Evolutionary conservation across 176 grass and related monocot genomes (phyloP), one percentile per base, ranked within the genome.

Genomic region (Thinopyrum elongatum): DNA sequence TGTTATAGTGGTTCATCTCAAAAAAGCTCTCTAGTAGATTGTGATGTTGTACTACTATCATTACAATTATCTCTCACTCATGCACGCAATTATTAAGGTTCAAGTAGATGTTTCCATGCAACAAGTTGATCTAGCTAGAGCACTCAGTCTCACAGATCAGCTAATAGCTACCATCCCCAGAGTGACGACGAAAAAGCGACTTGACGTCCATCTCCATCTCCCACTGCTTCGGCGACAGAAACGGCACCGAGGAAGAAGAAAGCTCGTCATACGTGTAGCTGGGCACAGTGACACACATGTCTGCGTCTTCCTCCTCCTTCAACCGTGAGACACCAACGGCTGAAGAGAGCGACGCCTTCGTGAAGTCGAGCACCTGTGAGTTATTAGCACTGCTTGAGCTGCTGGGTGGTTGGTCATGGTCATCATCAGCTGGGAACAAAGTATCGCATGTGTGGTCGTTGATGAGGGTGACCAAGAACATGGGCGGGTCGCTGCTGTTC

Each of bases 381-480:
- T 31, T 31, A 27, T 31, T 31, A 27, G 13, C 26, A 26, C 80
- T 79, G 42, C 84, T 83, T 83, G 84, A 58, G 41, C 57, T 59
- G 42, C 74, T 22, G 16, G 28, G 46, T 21, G 34, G 36, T 27
- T 59, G 65, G 33, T 87, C 10, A 1, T 57, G 51, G 72, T 42
- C 25, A 5, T 75, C 42, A 33, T 31, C 6, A 38, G 6, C 76
- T 21, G 14, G 65, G 58, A 90, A 74, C 28, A 87, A 57, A 9
- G 84, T 53, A 15, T 77, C 59, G 46, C 89, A 91, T 6, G 90
- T 88, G 13, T 91, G 90, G 28, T 85, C 70, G 14, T 88, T 14
- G 76, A 77, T 63, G 61, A 84, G 70, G 27, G 86, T 88, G 27
- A 91, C 82, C 70, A 21, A 5, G 62, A 70, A 91, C 71, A 65